phyloP scores from a whole-genome alignment of 2,329 filamentous ascomycete genomes.

The Paraphaeosphaeria minitans region DNA sequence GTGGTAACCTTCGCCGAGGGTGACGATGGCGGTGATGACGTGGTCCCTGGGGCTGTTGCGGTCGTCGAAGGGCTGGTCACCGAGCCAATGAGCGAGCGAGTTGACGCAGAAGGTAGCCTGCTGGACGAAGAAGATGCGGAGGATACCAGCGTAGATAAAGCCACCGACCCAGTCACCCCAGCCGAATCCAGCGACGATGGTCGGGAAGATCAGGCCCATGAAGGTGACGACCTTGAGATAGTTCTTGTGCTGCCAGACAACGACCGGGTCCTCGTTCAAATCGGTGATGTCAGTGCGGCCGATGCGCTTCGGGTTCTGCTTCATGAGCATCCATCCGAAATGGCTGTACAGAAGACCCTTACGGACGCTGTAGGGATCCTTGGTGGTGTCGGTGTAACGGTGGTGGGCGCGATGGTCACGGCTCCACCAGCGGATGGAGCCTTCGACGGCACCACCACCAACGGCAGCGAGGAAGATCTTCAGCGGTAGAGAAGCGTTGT shows the following conservation, averaged over 20 bases:
- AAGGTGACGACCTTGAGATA: slow-evolving; percentile 55
- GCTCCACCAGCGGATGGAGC: slow-evolving; percentile 58
- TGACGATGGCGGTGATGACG: slow-evolving; percentile 50
- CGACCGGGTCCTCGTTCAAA: slow-evolving; percentile 57
- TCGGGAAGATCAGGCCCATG: slow-evolving; percentile 56
- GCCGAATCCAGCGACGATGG: slow-evolving; percentile 53
- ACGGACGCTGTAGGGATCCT: slow-evolving; percentile 59
- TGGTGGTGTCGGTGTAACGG: slow-evolving; percentile 59
- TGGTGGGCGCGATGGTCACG: slow-evolving; percentile 58
- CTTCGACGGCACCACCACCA: slow-evolving; percentile 56
- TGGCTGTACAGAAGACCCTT: slow-evolving; percentile 59
- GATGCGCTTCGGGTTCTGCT: slow-evolving; percentile 59
- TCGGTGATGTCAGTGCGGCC: slow-evolving; percentile 59
- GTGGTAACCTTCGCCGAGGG: slow-evolving; percentile 53
- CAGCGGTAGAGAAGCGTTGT: slow-evolving; percentile 52
- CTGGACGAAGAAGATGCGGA: slow-evolving; percentile 59
- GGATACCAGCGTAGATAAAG: slow-evolving; percentile 58
- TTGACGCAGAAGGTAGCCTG: slow-evolving; percentile 62
- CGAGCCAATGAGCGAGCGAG: slow-evolving; percentile 60
- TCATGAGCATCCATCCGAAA: slow-evolving; percentile 60
- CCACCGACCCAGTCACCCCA: slow-evolving; percentile 58
- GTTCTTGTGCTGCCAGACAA: slow-evolving; percentile 57
- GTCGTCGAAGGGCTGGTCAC: slow-evolving; percentile 53
- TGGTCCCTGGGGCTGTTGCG: slow-evolving; percentile 52
- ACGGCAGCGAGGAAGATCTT: slow-evolving; percentile 56